phyloP scores from a whole-genome alignment of 345 rosid genomes.

The Arabidopsis arenosa region DNA sequence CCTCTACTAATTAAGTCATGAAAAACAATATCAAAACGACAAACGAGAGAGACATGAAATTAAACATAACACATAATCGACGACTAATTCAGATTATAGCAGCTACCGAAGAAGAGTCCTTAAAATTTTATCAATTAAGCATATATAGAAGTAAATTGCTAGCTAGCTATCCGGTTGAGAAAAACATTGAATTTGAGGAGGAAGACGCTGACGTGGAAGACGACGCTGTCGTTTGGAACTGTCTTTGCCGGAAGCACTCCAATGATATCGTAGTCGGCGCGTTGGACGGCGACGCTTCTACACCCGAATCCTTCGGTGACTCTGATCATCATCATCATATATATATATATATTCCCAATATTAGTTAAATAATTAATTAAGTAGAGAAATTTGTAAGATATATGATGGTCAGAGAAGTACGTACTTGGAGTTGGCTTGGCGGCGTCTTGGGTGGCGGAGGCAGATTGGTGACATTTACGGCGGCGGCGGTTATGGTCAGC shows the following conservation, averaged over 20 bases:
- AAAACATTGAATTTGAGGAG: slow-evolving; percentile 72
- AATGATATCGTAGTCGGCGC: slow-evolving; percentile 70
- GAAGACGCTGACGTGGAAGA: slow-evolving; percentile 55
- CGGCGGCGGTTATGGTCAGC: slow-evolving; percentile 98
- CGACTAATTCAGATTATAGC: not conserved
- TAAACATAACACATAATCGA: not conserved
- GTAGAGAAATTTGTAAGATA: not conserved
- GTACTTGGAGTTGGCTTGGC: slow-evolving; percentile 57
- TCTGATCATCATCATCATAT: slow-evolving; percentile 43
- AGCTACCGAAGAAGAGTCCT: too few relatives aligned
- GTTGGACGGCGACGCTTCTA: slow-evolving; percentile 59
- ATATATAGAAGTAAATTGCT: not conserved
- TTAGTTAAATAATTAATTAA: not conserved
- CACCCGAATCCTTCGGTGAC: slow-evolving; percentile 66
- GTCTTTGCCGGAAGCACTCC: slow-evolving; percentile 79
- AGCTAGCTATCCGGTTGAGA: slow-evolving; percentile 54
- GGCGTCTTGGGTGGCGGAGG: slow-evolving; percentile 45
- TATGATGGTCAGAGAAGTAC: slow-evolving; percentile 45
- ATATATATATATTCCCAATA: too few relatives aligned
- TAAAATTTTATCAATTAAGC: not conserved
- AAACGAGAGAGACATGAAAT: not conserved
- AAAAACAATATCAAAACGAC: not conserved
- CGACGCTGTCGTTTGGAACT: slow-evolving; percentile 57
- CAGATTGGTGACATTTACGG: slow-evolving; percentile 68
- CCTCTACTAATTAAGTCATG: slow-evolving; percentile 4